These are phyloP conservation scores for Wallacemonas sp. DNA, from an alignment of 208 protist genomes.

Conservation along the genomic window DNA sequence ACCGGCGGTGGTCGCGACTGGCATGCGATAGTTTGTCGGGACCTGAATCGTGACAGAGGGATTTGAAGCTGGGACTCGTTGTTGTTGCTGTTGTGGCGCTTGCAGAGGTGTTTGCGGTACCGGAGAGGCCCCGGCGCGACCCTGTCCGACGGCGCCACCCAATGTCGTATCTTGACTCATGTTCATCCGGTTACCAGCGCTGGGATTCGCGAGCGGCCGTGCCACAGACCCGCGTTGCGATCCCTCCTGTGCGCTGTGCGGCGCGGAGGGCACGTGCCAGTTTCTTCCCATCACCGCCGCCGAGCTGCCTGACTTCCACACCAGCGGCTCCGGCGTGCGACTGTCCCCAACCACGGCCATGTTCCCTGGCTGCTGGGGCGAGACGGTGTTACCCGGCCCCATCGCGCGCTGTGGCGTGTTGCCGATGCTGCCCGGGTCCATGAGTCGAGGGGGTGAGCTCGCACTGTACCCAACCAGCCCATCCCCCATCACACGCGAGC, in stretches of 20 bases:
- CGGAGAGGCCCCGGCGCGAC: background rate
- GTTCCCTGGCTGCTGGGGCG: slow-evolving; percentile 7
- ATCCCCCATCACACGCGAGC: background rate
- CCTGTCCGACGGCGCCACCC: background rate
- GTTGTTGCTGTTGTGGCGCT: slow-evolving; percentile 17
- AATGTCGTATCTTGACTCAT: slow-evolving; percentile 10
- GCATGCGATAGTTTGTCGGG: slow-evolving; percentile 8
- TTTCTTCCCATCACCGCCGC: slow-evolving; percentile 41
- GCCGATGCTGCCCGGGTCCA: background rate
- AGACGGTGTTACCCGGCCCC: slow-evolving; percentile 14
- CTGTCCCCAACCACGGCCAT: slow-evolving; percentile 23
- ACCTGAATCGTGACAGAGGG: slow-evolving; percentile 5
- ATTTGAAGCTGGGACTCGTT: background rate
- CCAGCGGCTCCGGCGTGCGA: slow-evolving; percentile 41
- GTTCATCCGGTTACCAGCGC: slow-evolving; percentile 18
- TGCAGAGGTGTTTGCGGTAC: background rate
- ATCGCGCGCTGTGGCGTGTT: no score
- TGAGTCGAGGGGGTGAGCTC: background rate
- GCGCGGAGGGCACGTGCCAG: slow-evolving; percentile 23
- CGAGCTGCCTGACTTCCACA: slow-evolving; percentile 65
- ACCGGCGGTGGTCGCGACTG: background rate
- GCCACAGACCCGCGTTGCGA: background rate
- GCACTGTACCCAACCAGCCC: background rate
- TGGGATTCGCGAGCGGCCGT: slow-evolving; percentile 10
- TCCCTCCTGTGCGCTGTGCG: background rate